Percentiles rank a stretch among this genome's conserved stretches.
Conservation (phyloP, 257 asterid species). For the Jasminum sambac region DNA sequence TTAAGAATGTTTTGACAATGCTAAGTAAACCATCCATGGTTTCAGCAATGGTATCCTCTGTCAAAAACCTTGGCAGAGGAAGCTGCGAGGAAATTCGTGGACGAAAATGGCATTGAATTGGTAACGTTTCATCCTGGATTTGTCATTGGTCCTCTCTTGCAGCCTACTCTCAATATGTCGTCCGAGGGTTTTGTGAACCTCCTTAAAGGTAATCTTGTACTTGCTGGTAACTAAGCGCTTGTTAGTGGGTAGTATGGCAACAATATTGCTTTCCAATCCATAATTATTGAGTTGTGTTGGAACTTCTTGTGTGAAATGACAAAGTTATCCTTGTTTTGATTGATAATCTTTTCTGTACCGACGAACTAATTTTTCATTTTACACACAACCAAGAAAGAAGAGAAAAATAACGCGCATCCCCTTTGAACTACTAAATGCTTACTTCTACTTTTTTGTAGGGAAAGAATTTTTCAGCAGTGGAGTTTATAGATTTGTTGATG, state of each 20-base stretch:
- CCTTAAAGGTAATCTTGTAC: slow-evolving; percentile 28
- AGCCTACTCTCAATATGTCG: slow-evolving; percentile 43
- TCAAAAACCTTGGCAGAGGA: slow-evolving; percentile 55
- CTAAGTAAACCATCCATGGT: background rate
- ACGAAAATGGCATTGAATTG: slow-evolving; percentile 46
- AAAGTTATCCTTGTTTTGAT: too few species aligned
- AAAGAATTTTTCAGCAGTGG: too few species aligned
- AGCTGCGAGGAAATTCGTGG: slow-evolving; percentile 45
- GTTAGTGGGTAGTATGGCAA: too few species aligned
- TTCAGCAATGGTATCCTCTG: slow-evolving; percentile 36
- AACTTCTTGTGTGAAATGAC: background rate
- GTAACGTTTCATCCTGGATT: slow-evolving; percentile 45
- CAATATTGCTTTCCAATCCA: too few species aligned
- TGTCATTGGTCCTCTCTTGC: slow-evolving; percentile 52
- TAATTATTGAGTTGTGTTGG: too few species aligned
- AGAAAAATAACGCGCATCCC: too few species aligned
- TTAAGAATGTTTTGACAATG: too few species aligned
- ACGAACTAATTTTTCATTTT: too few species aligned
- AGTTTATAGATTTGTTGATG: slow-evolving; percentile 21
- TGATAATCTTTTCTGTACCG: too few species aligned
- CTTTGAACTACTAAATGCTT: too few species aligned
- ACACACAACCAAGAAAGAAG: too few species aligned
- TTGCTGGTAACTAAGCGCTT: background rate
- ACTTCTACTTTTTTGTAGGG: too few species aligned
- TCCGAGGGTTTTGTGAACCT: slow-evolving; percentile 22